These are phyloP conservation scores for Salvia rosmarinus DNA, from an alignment of 257 asterid genomes.

Conservation along the genomic window DNA sequence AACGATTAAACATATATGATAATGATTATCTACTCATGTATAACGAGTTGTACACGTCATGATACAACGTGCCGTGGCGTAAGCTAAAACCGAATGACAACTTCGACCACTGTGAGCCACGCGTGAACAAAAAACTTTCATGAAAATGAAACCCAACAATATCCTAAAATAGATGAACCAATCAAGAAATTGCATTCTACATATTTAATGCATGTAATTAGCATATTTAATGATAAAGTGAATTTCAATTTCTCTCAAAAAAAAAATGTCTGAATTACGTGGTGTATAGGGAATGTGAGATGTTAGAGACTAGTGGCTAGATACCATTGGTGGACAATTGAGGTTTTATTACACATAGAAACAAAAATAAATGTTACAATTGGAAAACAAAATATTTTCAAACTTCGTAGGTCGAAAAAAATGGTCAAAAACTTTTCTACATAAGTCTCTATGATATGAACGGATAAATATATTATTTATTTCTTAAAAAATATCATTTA, in stretches of 20 bases:
- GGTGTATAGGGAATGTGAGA: slow-evolving; percentile 38
- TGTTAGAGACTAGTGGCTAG: slow-evolving; percentile 34
- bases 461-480: no score
- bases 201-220: slow-evolving; percentile 21
- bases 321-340: slow-evolving; percentile 41
- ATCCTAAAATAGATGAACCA: neutral
- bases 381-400: slow-evolving; percentile 30
- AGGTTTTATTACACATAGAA: slow-evolving; percentile 38
- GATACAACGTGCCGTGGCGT: slow-evolving; percentile 11
- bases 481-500: no score
- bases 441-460: no score
- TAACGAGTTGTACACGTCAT: neutral
- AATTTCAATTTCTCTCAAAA: neutral
- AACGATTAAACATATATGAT: no score
- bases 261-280: slow-evolving; percentile 38
- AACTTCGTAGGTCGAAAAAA: slow-evolving; percentile 35
- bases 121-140: slow-evolving; percentile 10
- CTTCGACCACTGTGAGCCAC: neutral
- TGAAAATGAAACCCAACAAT: neutral
- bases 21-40: no score
- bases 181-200: neutral
- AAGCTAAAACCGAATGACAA: neutral
- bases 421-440: no score
- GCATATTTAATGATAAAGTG: neutral
- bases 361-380: slow-evolving; percentile 32